Evolutionary conservation across 2,329 filamentous ascomycete species (phyloP).

Genomic region (Neopestalotiopsis clavispora): DNA sequence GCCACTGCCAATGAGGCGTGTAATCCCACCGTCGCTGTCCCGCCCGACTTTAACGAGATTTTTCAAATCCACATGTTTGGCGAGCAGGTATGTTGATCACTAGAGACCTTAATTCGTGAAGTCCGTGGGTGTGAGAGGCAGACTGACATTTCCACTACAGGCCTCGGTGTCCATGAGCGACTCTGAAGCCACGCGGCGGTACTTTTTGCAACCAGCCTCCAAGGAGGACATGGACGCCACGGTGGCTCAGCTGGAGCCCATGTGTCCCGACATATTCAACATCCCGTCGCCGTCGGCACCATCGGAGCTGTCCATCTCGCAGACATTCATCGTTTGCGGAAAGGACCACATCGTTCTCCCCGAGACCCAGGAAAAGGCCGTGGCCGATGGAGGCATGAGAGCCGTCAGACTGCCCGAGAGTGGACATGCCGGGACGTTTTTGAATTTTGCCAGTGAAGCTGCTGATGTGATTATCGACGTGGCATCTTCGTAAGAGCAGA

Average conservation of each 20-base stretch:
- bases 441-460: not conserved
- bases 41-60: not conserved
- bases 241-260: conserved; percentile 1
- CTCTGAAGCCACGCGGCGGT: not conserved
- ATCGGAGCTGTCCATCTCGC: conserved; percentile 2
- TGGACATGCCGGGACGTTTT: conserved; percentile 11
- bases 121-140: too few species aligned
- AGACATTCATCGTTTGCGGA: conserved; percentile 13
- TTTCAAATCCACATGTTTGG: not conserved
- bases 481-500: not conserved
- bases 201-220: conserved; percentile 1
- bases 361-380: conserved; percentile 10
- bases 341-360: conserved; percentile 7
- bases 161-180: not conserved
- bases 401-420: conserved; percentile 2
- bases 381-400: not conserved
- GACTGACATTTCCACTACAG: not conserved
- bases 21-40: not conserved
- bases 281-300: not conserved
- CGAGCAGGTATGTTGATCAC: not conserved
- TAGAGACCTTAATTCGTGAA: too few species aligned
- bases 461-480: not conserved
- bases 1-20: not conserved
- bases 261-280: conserved; percentile 1
- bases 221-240: not conserved